A percentile compares a stretch with the other conserved stretches of the same genome.
phyloP scores from a whole-genome alignment of 768 basidiomycete species.

The Tulasnella sp. region DNA sequence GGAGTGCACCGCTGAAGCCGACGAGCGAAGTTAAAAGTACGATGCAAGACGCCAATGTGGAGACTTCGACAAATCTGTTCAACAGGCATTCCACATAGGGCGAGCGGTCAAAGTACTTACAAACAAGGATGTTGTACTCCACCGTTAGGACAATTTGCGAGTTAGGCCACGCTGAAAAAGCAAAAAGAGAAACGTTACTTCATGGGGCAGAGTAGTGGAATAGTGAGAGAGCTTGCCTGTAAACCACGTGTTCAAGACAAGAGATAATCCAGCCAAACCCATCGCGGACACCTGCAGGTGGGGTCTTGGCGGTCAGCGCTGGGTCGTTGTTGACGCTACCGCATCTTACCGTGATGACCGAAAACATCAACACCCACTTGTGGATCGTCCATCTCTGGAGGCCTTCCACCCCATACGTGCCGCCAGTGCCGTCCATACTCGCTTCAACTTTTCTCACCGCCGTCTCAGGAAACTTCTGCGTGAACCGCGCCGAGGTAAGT shows the following conservation, averaged over 20 bases:
- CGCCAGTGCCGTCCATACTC: slow-evolving; percentile 2
- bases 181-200: slow-evolving; percentile 3
- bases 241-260: slow-evolving; percentile 47
- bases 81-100: background rate
- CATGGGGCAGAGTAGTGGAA: background rate
- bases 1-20: slow-evolving; percentile 47
- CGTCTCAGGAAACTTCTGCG: slow-evolving; percentile 14
- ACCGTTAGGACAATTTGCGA: slow-evolving; percentile 55
- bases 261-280: slow-evolving; percentile 40
- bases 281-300: slow-evolving; percentile 34
- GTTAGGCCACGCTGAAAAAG: slow-evolving; percentile 39
- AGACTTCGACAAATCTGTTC: slow-evolving; percentile 35
- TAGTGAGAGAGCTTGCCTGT: slow-evolving; percentile 20
- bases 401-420: slow-evolving; percentile 14
- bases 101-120: slow-evolving; percentile 20
- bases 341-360: slow-evolving; percentile 36
- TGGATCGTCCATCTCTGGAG: slow-evolving; percentile 45
- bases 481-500: slow-evolving; percentile 13
- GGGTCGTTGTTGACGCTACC: background rate
- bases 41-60: slow-evolving; percentile 47
- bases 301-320: background rate
- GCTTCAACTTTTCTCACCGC: slow-evolving; percentile 1
- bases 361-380: slow-evolving; percentile 51
- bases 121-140: slow-evolving; percentile 32
- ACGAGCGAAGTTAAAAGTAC: slow-evolving; percentile 47